phyloP scores from a whole-genome alignment of 202 grass and related monocot genomes.

The Hordeum pubiflorum region DNA sequence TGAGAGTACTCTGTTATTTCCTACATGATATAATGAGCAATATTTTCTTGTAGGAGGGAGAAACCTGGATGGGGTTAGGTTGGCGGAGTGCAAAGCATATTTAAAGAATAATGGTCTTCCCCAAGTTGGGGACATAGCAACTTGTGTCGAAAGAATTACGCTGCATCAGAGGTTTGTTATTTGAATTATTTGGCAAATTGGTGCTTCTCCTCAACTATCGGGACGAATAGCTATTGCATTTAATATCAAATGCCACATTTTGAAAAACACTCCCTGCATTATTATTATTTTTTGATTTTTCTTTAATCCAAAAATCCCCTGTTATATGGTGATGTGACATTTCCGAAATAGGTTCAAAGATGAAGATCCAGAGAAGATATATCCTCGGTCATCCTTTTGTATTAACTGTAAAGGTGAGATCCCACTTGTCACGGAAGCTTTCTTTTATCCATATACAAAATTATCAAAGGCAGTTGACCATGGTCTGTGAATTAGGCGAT shows the following conservation, averaged over 20 bases:
- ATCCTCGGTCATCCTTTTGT: conserved; percentile 56
- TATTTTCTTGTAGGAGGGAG: conserved; percentile 26
- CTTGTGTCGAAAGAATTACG: conserved; percentile 52
- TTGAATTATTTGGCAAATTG: not conserved
- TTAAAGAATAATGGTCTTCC: conserved; percentile 53
- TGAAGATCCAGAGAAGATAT: conserved; percentile 49
- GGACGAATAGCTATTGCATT: not conserved
- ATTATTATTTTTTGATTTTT: conserved; percentile 1
- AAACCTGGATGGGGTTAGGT: conserved; percentile 46
- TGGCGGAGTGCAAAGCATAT: conserved; percentile 63
- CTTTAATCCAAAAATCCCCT: not conserved
- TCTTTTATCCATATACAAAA: conserved; percentile 1
- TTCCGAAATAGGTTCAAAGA: conserved; percentile 43
- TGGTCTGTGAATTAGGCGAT: conserved; percentile 44
- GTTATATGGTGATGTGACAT: not conserved
- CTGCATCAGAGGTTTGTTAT: conserved; percentile 56
- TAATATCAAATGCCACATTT: not conserved
- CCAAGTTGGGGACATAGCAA: conserved; percentile 38
- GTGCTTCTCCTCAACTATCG: not conserved
- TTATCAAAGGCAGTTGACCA: not conserved
- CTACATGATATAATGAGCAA: not conserved
- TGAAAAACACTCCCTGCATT: not conserved
- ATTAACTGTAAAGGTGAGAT: conserved; percentile 65
- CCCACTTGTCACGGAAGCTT: not conserved
- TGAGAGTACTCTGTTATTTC: not conserved